Evolutionary conservation across 306 rosid genomes (phyloP).

Genomic region (Cucurbita ficifolia): DNA sequence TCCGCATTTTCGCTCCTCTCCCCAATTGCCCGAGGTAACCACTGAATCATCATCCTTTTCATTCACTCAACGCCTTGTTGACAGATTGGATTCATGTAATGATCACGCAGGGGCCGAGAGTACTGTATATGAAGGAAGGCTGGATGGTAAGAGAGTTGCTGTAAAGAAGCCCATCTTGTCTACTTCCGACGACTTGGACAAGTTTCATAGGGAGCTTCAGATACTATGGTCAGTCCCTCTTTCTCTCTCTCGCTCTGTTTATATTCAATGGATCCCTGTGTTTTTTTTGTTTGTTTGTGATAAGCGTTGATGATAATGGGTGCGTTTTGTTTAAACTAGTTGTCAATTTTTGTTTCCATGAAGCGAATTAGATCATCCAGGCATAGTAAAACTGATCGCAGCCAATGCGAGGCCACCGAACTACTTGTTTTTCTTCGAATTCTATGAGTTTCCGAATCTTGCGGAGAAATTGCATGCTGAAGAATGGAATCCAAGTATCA

Average conservation of each 20-base stretch:
- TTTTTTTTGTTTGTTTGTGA: neutral
- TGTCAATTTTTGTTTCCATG: slow-evolving; percentile 9
- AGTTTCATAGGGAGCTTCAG: slow-evolving; percentile 73
- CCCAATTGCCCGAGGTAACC: slow-evolving; percentile 67
- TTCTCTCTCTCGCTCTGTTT: neutral
- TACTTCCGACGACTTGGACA: slow-evolving; percentile 61
- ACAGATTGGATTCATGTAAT: neutral
- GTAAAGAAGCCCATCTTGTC: slow-evolving; percentile 74
- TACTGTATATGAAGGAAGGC: slow-evolving; percentile 64
- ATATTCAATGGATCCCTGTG: neutral
- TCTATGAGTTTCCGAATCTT: slow-evolving; percentile 49
- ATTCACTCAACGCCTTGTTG: neutral
- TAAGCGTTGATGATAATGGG: neutral
- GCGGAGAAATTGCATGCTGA: slow-evolving; percentile 52
- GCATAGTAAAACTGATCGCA: slow-evolving; percentile 52
- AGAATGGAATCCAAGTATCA: slow-evolving; percentile 31
- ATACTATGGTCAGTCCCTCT: slow-evolving; percentile 46
- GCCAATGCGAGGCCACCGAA: slow-evolving; percentile 89
- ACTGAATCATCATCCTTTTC: neutral
- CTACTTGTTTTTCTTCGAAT: slow-evolving; percentile 75
- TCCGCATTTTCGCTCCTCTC: slow-evolving; percentile 55
- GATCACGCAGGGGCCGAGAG: slow-evolving; percentile 57
- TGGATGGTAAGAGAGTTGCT: slow-evolving; percentile 64
- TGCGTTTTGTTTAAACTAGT: neutral
- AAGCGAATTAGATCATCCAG: slow-evolving; percentile 68